These are phyloP conservation scores for Taphrina pruni DNA, from an alignment of 1,139 yeast species.

Conservation along the genomic window DNA sequence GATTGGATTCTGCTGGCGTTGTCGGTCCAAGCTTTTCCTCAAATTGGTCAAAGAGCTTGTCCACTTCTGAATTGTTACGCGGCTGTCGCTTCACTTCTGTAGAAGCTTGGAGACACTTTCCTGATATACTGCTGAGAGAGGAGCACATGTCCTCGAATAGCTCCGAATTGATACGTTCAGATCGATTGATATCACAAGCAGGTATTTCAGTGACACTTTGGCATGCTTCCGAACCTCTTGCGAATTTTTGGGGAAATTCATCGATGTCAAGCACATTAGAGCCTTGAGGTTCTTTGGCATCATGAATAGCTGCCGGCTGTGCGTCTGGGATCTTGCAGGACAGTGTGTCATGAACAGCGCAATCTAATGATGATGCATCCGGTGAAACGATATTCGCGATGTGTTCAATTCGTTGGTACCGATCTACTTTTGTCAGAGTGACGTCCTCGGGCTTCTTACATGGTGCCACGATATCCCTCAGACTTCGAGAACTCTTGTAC, in stretches of 20 bases:
- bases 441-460: not conserved
- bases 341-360: not conserved
- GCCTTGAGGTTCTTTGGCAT: too few species aligned
- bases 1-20: too few species aligned
- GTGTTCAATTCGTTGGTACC: constrained; percentile 7
- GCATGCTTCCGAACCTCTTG: not conserved
- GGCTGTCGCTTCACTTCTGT: not conserved
- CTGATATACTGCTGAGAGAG: constrained; percentile 9
- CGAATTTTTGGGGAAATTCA: not conserved
- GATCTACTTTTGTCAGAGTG: not conserved
- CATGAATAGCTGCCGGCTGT: too few species aligned
- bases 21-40: not conserved
- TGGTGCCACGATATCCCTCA: not conserved
- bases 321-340: too few species aligned
- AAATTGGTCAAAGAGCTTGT: constrained; percentile 1
- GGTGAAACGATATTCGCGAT: not conserved
- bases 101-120: not conserved
- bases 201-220: too few species aligned
- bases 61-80: constrained; percentile 3
- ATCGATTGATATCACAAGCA: not conserved
- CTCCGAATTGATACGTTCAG: not conserved
- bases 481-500: not conserved
- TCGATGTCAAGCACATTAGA: not conserved
- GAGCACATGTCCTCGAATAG: constrained; percentile 24
- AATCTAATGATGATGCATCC: not conserved